Base-by-base conservation (phyloP, 2,329 filamentous ascomycete species). In the Penicillium sp. region DNA sequence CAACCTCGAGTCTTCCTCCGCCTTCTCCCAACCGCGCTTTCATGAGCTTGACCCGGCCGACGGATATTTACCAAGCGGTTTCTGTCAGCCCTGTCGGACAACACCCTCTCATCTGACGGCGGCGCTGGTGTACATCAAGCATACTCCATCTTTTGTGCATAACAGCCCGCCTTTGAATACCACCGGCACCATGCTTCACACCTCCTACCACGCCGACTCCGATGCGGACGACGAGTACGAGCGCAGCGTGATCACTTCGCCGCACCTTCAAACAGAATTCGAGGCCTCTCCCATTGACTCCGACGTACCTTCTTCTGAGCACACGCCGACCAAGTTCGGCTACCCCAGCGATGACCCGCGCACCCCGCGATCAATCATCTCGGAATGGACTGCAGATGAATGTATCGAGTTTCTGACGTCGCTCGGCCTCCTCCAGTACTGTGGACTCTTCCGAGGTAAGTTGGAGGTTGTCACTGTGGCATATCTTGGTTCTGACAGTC, bases 351-450 rank as follows among this genome's bases (percentile, higher is more conserved):
- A 79, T 44, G 76, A 74, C 56, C 73, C 72, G 55, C 71, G 68
- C 44, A 77, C 76, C 40, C 79, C 80, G 34, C 75, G 71, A 29
- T 77, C 77, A 14, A 71, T 77, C 47, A 79, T 84, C 41, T 74
- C 74, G 18, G 75, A 81, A 57, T 84, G 81, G 81, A 77, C 84
- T 1, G 84, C 82, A 13, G 88, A 94, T 49, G 89, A 97, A 71
- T 90, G 87, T 70, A 89, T 89, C 56, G 89, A 95, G 61, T 97
- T 94, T 64, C 80, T 96, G 57, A 79, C 82, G 46, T 83, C 82
- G 51, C 79, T 95, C 60, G 88, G 88, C 27, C 72, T 95, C 60
- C 77, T 81, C 56, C 87, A 95, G 67, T 95, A 95, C 71, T 83
- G 86, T 47, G 84, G 89, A 62, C 77, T 77, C 18, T 94, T 95